These are phyloP conservation scores for Paramyrothecium sp. DNA, from an alignment of 2,329 filamentous ascomycete species.

Conservation along the genomic window DNA sequence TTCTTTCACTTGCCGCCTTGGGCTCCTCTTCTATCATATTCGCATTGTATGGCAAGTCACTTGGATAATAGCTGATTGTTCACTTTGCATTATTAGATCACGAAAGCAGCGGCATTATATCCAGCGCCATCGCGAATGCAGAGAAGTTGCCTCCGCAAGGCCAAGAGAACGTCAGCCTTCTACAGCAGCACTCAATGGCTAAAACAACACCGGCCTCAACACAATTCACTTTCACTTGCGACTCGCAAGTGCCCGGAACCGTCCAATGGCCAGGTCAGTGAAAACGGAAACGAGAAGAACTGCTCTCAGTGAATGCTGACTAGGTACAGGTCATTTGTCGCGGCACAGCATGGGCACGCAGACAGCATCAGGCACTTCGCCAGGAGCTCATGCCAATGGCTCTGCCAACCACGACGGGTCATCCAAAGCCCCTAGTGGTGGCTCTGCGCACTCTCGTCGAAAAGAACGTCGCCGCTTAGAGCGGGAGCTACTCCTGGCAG, in stretches of 20 bases:
- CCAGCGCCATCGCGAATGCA: constrained; percentile 85
- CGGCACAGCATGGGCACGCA: constrained; percentile 19
- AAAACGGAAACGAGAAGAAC: not conserved
- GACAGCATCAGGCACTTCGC: constrained; percentile 7
- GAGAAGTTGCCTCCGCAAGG: constrained; percentile 66
- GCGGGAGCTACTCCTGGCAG: constrained; percentile 72
- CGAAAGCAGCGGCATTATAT: constrained; percentile 77
- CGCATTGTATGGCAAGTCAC: not conserved
- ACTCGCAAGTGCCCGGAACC: constrained; percentile 80
- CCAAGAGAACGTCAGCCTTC: constrained; percentile 75
- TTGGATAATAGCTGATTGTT: not conserved
- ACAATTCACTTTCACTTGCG: constrained; percentile 96
- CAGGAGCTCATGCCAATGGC: constrained; percentile 12
- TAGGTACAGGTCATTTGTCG: constrained; percentile 18
- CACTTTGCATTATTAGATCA: constrained; percentile 21
- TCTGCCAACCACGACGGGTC: constrained; percentile 30
- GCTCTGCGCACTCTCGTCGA: constrained; percentile 33
- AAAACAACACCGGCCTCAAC: constrained; percentile 70
- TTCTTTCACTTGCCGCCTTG: no score
- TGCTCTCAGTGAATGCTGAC: not conserved
- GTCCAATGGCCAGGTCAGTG: constrained; percentile 68
- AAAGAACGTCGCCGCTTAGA: constrained; percentile 65
- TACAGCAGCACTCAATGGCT: constrained; percentile 66
- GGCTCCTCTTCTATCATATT: no score
- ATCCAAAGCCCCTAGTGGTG: constrained; percentile 27